Conservation (phyloP, 208 protist species). For the Leishmania turanica region DNA sequence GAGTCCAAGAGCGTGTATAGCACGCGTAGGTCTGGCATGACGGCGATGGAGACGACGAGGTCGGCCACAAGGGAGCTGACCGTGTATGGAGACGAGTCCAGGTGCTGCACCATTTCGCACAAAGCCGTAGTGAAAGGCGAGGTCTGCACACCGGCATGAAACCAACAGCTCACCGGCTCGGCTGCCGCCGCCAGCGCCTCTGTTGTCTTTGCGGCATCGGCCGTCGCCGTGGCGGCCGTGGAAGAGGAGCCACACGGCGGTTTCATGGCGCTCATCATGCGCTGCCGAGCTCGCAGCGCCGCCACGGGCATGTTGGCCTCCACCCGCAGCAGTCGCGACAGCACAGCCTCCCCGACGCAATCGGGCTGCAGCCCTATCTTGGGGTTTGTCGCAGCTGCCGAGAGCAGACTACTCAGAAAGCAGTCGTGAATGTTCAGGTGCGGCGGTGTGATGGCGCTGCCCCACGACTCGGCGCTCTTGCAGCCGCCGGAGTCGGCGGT, state of each 20-base stretch:
- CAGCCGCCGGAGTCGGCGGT: background rate
- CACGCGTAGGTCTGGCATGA: slow-evolving; percentile 69
- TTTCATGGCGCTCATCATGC: slow-evolving; percentile 25
- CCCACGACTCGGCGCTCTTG: slow-evolving; percentile 17
- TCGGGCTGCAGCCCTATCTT: slow-evolving; percentile 25
- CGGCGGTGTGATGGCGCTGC: slow-evolving; percentile 27
- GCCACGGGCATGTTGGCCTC: slow-evolving; percentile 50
- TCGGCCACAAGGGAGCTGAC: slow-evolving; percentile 54
- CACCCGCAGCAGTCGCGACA: slow-evolving; percentile 54
- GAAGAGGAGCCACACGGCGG: background rate
- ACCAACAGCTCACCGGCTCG: slow-evolving; percentile 41
- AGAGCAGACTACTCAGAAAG: slow-evolving; percentile 45
- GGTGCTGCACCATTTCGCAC: slow-evolving; percentile 47
- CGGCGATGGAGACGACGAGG: slow-evolving; percentile 47
- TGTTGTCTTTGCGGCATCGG: background rate
- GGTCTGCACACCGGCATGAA: slow-evolving; percentile 45
- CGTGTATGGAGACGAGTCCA: slow-evolving; percentile 40
- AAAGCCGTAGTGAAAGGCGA: slow-evolving; percentile 41
- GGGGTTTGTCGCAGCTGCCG: slow-evolving; percentile 4
- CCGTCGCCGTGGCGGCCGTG: background rate
- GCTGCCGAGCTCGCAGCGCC: slow-evolving; percentile 30
- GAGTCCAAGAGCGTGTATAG: slow-evolving; percentile 73
- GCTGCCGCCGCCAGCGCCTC: background rate
- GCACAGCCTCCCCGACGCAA: slow-evolving; percentile 48
- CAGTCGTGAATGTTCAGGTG: slow-evolving; percentile 46